Evolutionary conservation across 2,329 filamentous ascomycete genomes (phyloP), one percentile per base, ranked within the genome.

Genomic region (Aspergillus phoenicis): DNA sequence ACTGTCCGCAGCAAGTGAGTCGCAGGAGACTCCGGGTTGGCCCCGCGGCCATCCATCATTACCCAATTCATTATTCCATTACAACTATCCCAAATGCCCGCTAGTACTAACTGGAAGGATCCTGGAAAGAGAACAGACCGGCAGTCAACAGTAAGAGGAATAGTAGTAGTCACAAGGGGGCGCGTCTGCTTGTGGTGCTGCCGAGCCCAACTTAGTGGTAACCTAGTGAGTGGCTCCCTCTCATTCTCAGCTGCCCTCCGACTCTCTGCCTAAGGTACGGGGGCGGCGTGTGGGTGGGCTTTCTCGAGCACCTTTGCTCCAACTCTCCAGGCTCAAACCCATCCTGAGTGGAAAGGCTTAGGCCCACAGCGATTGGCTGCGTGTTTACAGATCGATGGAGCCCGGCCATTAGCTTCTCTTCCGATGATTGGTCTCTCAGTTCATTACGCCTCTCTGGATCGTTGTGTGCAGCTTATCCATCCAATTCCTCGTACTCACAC

Each of bases 381-480:
- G 53, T 20, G 45, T 52, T 51, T 45, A 22, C 38, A 45, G 53
- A 45, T 28, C 38, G 20, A 33, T 54, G 57, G 57, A 54, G 57
- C 39, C 33, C 57, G 41, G 26, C 59, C 55, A 58, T 64, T 57
- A 53, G 57, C 59, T 62, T 49, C 56, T 59, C 49, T 41, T 45
- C 43, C 41, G 39, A 43, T 38, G 33, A 48, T 52, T 52, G 36
- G 52, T 47, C 33, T 43, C 28, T 24, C 20, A 33, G 30, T 43
- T 58, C 51, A 33, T 51, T 43, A 53, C 52, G 43, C 22, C 28
- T 49, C 58, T 54, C 47, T 52, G 47, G 36, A 26, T 43, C 28
- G 38, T 26, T 13, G 28, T 59, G 49, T 49, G 43, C 30, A 48
- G 48, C 52, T 52, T 56, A 39, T 59, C 28, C 52, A 54, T 41